Percentiles rank a stretch among this genome's conserved stretches.
Conservation (phyloP, 2,329 filamentous ascomycete species). For the Neonectria hederae region DNA sequence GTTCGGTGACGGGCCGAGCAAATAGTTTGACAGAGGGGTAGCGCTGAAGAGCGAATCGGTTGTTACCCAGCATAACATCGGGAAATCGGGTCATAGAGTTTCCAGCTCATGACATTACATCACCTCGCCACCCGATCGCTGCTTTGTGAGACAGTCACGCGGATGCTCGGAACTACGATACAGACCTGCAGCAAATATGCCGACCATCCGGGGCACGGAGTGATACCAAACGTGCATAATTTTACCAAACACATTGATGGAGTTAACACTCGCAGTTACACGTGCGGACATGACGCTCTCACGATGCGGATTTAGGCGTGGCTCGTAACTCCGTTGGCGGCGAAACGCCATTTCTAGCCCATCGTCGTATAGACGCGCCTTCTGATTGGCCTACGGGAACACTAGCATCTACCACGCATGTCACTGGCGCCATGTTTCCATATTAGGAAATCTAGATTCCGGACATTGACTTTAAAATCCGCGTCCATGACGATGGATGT, state of each 20-base stretch:
- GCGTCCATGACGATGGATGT: constrained; percentile 5
- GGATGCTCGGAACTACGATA: not conserved
- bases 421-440: constrained; percentile 5
- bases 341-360: constrained; percentile 16
- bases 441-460: not conserved
- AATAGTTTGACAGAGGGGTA: no score
- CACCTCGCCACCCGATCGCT: not conserved
- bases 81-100: no score
- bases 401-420: not conserved
- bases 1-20: no score
- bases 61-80: no score
- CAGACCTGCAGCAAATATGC: not conserved
- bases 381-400: constrained; percentile 5
- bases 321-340: constrained; percentile 18
- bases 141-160: not conserved
- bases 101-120: not conserved
- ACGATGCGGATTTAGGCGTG: constrained; percentile 17
- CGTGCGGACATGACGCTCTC: constrained; percentile 2
- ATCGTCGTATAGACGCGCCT: constrained; percentile 15
- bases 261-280: not conserved
- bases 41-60: no score
- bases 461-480: constrained; percentile 20
- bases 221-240: not conserved
- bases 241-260: not conserved
- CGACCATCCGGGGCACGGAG: not conserved